Evolutionary conservation across 495 filamentous ascomycete species (phyloP), one percentile per base, ranked within the genome.

Genomic region (Aspergillus leporis): DNA sequence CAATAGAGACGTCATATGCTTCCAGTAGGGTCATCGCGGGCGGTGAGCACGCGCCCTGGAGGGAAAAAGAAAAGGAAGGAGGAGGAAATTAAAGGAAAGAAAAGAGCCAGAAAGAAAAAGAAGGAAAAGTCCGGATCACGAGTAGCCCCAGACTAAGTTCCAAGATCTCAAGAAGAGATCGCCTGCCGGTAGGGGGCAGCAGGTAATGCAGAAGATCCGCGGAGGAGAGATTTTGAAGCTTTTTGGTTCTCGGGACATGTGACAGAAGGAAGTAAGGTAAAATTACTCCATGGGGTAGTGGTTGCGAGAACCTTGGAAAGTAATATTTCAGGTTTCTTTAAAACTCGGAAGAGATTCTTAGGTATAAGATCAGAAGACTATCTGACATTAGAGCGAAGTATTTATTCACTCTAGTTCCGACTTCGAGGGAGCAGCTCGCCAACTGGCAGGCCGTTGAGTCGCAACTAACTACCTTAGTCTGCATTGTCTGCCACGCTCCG

Each of bases 1-100:
- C 82, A 85, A 79, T 70, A 75, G 66, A 67, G 70, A 73, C 68
- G 66, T 74, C 72, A 75, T 74, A 61, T 49, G 64, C 58, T 64
- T 56, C 56, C 59, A 59, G 53, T 62, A 67, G 55, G 66, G 61
- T 66, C 70, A 73, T 71, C 66, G 70, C 68, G 66, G 65, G 61
- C 58, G 63, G 61, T 60, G 55, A 60, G 40, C 25, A 21, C 19
- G 16, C 16, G 10, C 38, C 8, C 46, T 38, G 21, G 45, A 54
- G 56, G 51, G 25, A 36, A 57, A 55, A 56, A 47, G 46, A 22
- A 40, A 58, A 34, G 41, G 54, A 54, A 51, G 41, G 30, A n/a
- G 36, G 46, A 62, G 53, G 21, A 53, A 53, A 21, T 41, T 56
- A 56, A 47, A 18, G 28, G 41, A 36, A 45, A 59, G 36, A 38